Conservation (phyloP, 2,329 filamentous ascomycete genomes). For the Colletotrichum musae region DNA sequence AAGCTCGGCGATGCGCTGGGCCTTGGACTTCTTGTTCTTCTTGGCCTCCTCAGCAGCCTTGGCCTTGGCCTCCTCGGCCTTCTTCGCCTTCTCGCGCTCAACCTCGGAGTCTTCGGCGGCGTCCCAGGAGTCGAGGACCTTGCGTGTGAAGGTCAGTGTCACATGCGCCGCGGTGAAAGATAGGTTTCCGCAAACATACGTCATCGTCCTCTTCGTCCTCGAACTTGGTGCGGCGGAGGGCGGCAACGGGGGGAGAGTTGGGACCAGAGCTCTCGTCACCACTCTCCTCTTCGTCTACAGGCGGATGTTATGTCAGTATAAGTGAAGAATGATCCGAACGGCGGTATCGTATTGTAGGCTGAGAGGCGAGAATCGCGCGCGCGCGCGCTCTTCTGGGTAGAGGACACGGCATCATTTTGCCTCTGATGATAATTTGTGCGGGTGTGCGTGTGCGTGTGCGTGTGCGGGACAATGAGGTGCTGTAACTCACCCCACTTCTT, state of each 20-base stretch:
- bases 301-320: conserved; percentile 21
- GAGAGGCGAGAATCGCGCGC: neutral
- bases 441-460: conserved; percentile 30
- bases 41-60: conserved; percentile 91
- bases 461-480: conserved; percentile 37
- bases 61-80: conserved; percentile 86
- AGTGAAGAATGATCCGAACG: neutral
- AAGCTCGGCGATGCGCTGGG: conserved; percentile 87
- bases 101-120: conserved; percentile 96
- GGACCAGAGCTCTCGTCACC: conserved; percentile 54
- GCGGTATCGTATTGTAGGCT: neutral
- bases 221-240: conserved; percentile 73
- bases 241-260: conserved; percentile 55
- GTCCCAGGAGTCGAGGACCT: conserved; percentile 98
- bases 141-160: conserved; percentile 26
- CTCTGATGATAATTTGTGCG: conserved; percentile 30
- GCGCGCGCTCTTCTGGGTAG: conserved; percentile 12
- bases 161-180: conserved; percentile 15
- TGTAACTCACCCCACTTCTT: conserved; percentile 60
- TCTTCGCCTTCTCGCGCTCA: conserved; percentile 94
- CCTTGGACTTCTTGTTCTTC: conserved; percentile 91
- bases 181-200: conserved; percentile 64
- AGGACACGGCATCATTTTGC: conserved; percentile 39
- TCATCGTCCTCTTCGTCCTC: conserved; percentile 93
- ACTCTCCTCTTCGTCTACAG: conserved; percentile 56